These are phyloP conservation scores for Eragrostis tef DNA, from an alignment of 202 grass and related monocot species.

Conservation along the genomic window DNA sequence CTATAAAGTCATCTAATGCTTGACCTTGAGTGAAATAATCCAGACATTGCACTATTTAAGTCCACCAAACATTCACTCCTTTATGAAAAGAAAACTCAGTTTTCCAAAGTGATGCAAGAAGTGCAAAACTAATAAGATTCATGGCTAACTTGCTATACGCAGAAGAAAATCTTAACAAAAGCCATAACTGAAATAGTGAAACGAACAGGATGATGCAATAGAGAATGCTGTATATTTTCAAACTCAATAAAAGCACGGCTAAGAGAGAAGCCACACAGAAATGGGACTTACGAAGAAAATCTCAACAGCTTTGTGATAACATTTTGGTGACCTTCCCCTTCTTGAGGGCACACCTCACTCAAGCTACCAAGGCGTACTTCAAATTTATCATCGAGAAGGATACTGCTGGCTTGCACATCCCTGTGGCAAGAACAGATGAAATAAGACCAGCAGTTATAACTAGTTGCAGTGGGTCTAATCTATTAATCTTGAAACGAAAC, in stretches of 20 bases:
- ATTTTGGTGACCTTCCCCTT: constrained; percentile 83
- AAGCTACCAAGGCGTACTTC: constrained; percentile 87
- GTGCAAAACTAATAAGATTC: neutral
- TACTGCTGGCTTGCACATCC: constrained; percentile 89
- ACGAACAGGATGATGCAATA: neutral
- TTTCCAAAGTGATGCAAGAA: neutral
- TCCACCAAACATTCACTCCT: neutral
- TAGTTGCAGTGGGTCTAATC: neutral
- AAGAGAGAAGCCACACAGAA: constrained; percentile 33
- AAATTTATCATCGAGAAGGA: constrained; percentile 97
- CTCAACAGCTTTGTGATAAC: constrained; percentile 87
- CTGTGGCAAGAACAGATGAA: constrained; percentile 43
- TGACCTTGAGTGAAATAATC: constrained; percentile 1
- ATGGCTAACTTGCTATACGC: neutral
- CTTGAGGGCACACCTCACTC: constrained; percentile 75
- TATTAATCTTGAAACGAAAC: neutral
- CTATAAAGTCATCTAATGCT: constrained; percentile 6
- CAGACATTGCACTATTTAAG: neutral
- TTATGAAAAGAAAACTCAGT: neutral
- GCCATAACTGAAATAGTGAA: neutral
- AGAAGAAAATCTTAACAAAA: neutral
- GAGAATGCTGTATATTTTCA: constrained; percentile 23
- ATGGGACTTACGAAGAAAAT: constrained; percentile 85
- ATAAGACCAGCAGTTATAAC: constrained; percentile 27
- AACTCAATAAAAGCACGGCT: neutral